Conservation (phyloP, 306 rosid genomes). For the Castanea sativa region DNA sequence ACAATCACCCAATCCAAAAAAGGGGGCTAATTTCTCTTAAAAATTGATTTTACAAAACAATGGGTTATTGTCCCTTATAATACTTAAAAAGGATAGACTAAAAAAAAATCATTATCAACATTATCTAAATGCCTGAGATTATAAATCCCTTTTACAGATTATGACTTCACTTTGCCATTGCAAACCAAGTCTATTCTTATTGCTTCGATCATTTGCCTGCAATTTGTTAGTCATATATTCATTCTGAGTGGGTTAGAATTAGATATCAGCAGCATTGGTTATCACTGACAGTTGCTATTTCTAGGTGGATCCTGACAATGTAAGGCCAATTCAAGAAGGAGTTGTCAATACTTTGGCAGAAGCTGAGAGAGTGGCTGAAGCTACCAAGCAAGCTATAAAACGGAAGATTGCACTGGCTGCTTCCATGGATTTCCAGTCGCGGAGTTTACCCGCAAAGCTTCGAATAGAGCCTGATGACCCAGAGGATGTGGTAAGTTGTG, state of each 20-base stretch:
- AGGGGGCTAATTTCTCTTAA: too few species aligned
- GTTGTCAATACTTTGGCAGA: conserved; percentile 74
- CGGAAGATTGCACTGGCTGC: conserved; percentile 94
- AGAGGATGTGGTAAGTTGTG: conserved; percentile 83
- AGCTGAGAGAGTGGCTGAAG: conserved; percentile 96
- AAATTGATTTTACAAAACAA: too few species aligned
- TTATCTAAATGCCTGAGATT: background rate
- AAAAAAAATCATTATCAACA: background rate
- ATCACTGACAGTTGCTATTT: conserved; percentile 26
- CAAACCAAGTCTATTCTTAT: background rate
- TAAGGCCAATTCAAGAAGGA: conserved; percentile 77
- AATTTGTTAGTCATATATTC: background rate
- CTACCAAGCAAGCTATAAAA: conserved; percentile 92
- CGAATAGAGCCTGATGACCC: conserved; percentile 92
- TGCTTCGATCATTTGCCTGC: background rate
- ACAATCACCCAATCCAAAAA: too few species aligned
- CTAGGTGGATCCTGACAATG: conserved; percentile 94
- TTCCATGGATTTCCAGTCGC: conserved; percentile 74
- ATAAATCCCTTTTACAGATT: background rate
- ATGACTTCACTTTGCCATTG: background rate
- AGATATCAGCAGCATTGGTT: background rate
- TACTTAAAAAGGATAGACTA: background rate
- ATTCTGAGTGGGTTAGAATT: background rate
- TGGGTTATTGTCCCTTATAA: background rate
- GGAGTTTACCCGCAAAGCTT: conserved; percentile 84